Evolutionary conservation across 805 yeast genomes (phyloP), one percentile per base, ranked within the genome.

Genomic region (Blastobotrys robertii): DNA sequence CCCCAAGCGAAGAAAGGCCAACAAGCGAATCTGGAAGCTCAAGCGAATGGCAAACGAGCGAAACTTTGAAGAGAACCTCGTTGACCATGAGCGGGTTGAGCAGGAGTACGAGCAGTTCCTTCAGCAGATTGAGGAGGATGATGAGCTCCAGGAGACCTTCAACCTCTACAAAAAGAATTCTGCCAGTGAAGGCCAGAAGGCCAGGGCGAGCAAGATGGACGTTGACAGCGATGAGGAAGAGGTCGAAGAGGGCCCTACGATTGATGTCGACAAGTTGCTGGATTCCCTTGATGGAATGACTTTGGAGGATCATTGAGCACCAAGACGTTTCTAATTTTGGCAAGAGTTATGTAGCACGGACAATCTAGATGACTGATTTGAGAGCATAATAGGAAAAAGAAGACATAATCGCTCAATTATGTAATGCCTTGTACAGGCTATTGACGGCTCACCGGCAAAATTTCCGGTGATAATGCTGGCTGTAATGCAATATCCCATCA

Each of bases 31-130:
- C 65, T 88, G 96, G 96, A 88, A 84, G 69, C 78, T 88, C 68
- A 85, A 84, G 81, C 82, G 97, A 75, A 86, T 88, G 96, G 97
- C 97, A 37, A 80, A 72, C 57, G 97, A 88, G 66, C 94, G 86
- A 65, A 59, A 61, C 34, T 55, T 51, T 34, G 74, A 69, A 43
- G 74, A 71, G 28, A 12, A 30, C 13, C 5, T 30, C 7, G 38
- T 22, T 8, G 37, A 31, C 12, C 30, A 22, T 10, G 84, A 76
- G 30, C 90, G 40, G 8, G 95, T 94, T 4, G 97, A 90, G 66
- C 80, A 77, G 64, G 98, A 90, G 66, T 92, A 86, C 68, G 98
- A 90, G 68, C 60, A 81, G 52, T 92, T 92, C 84, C 76, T 92
- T 67, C 97, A 86, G 68, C 96, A 92, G 64, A 77, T 92, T 62